A percentile compares a stretch with the other conserved stretches of the same genome.
Conservation (phyloP, 306 rosid species). For the Nissolia schottii region DNA sequence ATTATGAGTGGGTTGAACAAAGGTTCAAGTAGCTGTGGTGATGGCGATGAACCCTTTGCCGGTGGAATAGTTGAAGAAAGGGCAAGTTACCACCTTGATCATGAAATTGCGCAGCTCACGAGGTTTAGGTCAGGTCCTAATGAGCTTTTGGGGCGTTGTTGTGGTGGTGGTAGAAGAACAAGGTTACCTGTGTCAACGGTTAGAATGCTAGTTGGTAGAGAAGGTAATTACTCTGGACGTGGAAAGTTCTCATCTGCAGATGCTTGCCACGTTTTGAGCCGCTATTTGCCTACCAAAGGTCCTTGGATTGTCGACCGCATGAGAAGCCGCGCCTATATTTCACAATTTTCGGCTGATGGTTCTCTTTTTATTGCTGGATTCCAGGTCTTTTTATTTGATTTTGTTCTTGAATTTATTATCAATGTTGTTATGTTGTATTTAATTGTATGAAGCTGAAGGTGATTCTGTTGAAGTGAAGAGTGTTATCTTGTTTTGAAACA, state of each 20-base stretch:
- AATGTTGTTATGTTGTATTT: background rate
- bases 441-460: constrained; percentile 12
- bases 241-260: constrained; percentile 50
- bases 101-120: constrained; percentile 50
- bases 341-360: constrained; percentile 59
- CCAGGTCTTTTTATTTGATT: constrained; percentile 49
- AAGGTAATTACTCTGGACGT: constrained; percentile 45
- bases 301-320: constrained; percentile 42
- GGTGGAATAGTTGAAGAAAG: constrained; percentile 18
- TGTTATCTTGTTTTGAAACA: constrained; percentile 31
- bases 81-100: constrained; percentile 37
- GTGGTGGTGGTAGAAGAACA: constrained; percentile 37
- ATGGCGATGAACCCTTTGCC: constrained; percentile 23
- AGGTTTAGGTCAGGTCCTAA: constrained; percentile 40
- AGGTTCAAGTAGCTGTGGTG: constrained; percentile 22
- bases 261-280: constrained; percentile 48
- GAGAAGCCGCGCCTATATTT: constrained; percentile 51
- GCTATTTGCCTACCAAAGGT: constrained; percentile 51
- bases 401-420: too few species aligned
- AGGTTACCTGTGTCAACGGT: constrained; percentile 47
- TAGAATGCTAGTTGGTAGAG: constrained; percentile 48
- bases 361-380: constrained; percentile 50
- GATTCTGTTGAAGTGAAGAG: constrained; percentile 13
- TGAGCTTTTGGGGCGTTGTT: constrained; percentile 26
- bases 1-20: constrained; percentile 41